Evolutionary conservation across 768 basidiomycete species (phyloP).

Genomic region (Nidula microcarpa): DNA sequence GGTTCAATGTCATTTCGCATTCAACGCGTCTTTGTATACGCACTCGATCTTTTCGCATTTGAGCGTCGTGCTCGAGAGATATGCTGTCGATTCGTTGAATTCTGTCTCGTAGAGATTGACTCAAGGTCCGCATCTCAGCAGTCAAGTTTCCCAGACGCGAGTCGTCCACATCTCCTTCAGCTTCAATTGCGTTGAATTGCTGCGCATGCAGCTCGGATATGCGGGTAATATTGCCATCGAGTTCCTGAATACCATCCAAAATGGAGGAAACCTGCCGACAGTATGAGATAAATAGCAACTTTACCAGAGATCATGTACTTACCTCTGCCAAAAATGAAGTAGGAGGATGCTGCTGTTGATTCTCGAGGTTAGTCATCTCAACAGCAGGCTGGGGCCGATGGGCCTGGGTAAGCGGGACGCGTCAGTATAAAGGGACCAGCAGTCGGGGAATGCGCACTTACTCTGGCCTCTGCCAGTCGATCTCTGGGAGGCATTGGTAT

Average conservation of each 20-base stretch:
- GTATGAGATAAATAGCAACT: no score
- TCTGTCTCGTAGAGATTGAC: constrained; percentile 52
- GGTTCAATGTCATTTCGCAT: background rate
- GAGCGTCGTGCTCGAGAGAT: constrained; percentile 23
- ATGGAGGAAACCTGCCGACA: constrained; percentile 31
- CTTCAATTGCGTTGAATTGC: constrained; percentile 30
- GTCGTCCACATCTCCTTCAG: constrained; percentile 20
- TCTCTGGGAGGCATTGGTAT: constrained; percentile 27
- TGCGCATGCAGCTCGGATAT: constrained; percentile 35
- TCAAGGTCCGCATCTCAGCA: constrained; percentile 55
- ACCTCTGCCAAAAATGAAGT: constrained; percentile 35
- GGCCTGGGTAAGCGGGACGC: constrained; percentile 15
- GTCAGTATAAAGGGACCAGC: background rate
- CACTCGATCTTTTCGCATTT: constrained; percentile 38
- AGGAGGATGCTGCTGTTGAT: no score
- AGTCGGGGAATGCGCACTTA: constrained; percentile 6
- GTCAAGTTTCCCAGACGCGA: constrained; percentile 54
- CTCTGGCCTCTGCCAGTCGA: constrained; percentile 34
- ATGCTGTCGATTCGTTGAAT: constrained; percentile 50
- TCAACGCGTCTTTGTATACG: background rate
- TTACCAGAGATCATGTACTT: background rate
- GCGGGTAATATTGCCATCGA: constrained; percentile 32
- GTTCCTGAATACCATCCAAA: constrained; percentile 34
- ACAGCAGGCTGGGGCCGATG: constrained; percentile 20
- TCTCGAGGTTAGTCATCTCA: no score